Evolutionary conservation across 306 rosid genomes (phyloP).

Genomic region (Quercus rubra): DNA sequence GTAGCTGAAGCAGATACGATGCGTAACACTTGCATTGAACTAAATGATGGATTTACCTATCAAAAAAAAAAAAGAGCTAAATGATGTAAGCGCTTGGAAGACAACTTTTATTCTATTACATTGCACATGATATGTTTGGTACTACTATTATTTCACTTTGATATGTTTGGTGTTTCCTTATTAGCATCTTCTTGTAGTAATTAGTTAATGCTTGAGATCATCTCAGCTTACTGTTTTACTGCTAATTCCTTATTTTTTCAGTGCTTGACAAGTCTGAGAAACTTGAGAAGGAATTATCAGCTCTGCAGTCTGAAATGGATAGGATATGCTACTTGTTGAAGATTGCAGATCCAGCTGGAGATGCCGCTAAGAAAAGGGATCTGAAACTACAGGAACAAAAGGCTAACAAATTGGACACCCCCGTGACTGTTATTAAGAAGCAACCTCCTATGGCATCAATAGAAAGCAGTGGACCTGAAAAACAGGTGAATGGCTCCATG

Average conservation of each 20-base stretch:
- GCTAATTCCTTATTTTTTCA: constrained; percentile 44
- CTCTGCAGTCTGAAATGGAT: constrained; percentile 82
- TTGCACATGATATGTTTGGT: no score
- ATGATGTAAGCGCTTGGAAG: no score
- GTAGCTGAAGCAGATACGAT: no score
- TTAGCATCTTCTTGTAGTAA: neutral
- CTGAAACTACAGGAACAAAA: constrained; percentile 47
- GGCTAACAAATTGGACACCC: constrained; percentile 35
- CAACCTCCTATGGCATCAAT: constrained; percentile 39
- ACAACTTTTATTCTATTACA: no score
- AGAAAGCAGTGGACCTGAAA: constrained; percentile 34
- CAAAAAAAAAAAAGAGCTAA: no score
- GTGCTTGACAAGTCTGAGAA: constrained; percentile 64
- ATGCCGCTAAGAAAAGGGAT: constrained; percentile 81
- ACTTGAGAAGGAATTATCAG: constrained; percentile 63
- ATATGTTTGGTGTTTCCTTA: neutral
- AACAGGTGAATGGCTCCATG: constrained; percentile 24
- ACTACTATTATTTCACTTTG: no score
- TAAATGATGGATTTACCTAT: no score
- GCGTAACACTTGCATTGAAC: no score
- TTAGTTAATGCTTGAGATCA: constrained; percentile 8
- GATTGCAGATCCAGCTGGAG: constrained; percentile 95
- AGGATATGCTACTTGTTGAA: constrained; percentile 73
- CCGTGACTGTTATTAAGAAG: constrained; percentile 29
- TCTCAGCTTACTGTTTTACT: constrained; percentile 17